phyloP scores from a whole-genome alignment of 345 rosid species.

The Sonneratia caseolaris region DNA sequence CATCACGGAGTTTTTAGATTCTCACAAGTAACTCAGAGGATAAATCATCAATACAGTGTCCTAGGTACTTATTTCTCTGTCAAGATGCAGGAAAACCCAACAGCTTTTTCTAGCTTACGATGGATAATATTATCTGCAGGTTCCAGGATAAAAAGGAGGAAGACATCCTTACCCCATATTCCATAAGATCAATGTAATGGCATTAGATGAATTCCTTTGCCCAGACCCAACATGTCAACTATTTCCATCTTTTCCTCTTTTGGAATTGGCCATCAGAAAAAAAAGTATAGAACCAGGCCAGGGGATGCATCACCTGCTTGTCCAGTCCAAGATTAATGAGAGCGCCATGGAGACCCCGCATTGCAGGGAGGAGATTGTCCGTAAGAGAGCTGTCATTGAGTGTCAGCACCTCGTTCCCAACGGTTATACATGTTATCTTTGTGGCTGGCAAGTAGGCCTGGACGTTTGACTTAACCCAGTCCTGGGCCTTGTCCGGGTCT shows the following conservation, averaged over 20 bases:
- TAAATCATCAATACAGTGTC: neutral
- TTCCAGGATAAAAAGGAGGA: too few species aligned
- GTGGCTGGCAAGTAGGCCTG: slow-evolving; percentile 64
- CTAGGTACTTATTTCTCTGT: neutral
- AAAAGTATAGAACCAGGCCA: neutral
- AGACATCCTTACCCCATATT: too few species aligned
- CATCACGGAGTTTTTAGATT: neutral
- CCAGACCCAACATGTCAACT: too few species aligned
- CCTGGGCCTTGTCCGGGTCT: slow-evolving; percentile 49
- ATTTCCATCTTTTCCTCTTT: too few species aligned
- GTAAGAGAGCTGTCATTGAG: slow-evolving; percentile 60
- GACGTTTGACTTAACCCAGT: slow-evolving; percentile 68
- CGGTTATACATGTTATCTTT: slow-evolving; percentile 64
- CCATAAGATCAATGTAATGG: too few species aligned
- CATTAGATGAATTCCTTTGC: too few species aligned
- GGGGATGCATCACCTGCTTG: slow-evolving; percentile 18
- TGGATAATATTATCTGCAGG: too few species aligned
- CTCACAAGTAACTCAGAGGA: neutral
- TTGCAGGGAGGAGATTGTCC: slow-evolving; percentile 58
- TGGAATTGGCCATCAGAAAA: too few species aligned
- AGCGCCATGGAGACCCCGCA: slow-evolving; percentile 69
- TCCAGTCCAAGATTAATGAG: slow-evolving; percentile 50
- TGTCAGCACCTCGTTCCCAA: slow-evolving; percentile 86
- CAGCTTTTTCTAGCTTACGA: too few species aligned
- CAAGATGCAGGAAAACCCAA: neutral